phyloP scores from a whole-genome alignment of 1,139 yeast species.

The Neolecta irregularis region DNA sequence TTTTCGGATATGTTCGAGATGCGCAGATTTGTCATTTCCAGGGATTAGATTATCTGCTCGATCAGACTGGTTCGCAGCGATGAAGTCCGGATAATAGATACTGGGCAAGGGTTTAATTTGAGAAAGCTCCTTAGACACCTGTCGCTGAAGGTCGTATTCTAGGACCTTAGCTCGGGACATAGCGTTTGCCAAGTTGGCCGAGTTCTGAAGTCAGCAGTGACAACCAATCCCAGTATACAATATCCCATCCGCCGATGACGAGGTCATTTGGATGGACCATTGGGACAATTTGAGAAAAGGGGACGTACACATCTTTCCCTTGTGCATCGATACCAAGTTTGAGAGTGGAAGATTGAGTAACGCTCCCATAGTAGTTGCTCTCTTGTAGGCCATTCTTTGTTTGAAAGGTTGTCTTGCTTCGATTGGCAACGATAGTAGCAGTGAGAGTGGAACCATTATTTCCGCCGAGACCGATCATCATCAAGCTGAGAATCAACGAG shows the following conservation, averaged over 20 bases:
- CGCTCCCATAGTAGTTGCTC: slow-evolving; percentile 91
- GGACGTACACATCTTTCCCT: slow-evolving; percentile 84
- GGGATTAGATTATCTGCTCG: slow-evolving; percentile 82
- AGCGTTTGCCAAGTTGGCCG: slow-evolving; percentile 55
- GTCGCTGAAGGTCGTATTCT: slow-evolving; percentile 64
- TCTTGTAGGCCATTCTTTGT: slow-evolving; percentile 67
- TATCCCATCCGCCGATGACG: slow-evolving; percentile 92
- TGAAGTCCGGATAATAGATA: slow-evolving; percentile 87
- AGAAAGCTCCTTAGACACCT: slow-evolving; percentile 52
- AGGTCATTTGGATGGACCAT: slow-evolving; percentile 82
- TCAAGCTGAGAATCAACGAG: slow-evolving; percentile 25
- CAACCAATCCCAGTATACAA: too few relatives aligned
- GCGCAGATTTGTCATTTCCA: slow-evolving; percentile 66
- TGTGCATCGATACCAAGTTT: slow-evolving; percentile 71
- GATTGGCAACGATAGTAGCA: slow-evolving; percentile 76
- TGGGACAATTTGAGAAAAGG: slow-evolving; percentile 79
- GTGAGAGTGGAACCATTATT: slow-evolving; percentile 88
- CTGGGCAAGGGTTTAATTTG: slow-evolving; percentile 62
- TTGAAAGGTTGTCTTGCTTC: slow-evolving; percentile 58
- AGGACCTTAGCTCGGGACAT: slow-evolving; percentile 77
- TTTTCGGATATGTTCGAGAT: slow-evolving; percentile 70
- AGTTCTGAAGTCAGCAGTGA: too few relatives aligned
- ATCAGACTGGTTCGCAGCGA: slow-evolving; percentile 84
- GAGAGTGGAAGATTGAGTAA: slow-evolving; percentile 81
- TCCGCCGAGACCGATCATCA: slow-evolving; percentile 93